Conservation (phyloP, 805 yeast genomes). For the Ogataea nonfermentans region DNA sequence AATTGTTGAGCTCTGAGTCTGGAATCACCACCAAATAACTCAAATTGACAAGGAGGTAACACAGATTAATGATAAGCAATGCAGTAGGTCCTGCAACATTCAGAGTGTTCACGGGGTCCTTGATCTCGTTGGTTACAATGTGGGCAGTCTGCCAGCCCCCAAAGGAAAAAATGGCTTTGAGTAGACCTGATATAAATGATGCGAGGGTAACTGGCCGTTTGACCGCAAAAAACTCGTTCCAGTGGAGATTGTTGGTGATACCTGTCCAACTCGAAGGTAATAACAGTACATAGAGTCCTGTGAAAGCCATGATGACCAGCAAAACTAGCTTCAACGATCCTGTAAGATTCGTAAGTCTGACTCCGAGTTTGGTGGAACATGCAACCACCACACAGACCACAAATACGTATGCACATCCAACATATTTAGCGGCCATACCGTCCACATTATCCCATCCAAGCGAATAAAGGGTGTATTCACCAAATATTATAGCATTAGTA, state of each 20-base stretch:
- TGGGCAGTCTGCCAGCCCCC: conserved; percentile 58
- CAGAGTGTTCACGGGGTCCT: conserved; percentile 49
- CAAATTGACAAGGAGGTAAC: conserved; percentile 47
- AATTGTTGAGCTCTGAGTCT: conserved; percentile 40
- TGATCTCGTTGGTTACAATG: conserved; percentile 52
- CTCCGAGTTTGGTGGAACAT: conserved; percentile 56
- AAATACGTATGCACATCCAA: conserved; percentile 42
- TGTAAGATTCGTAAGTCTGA: conserved; percentile 56
- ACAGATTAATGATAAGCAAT: conserved; percentile 39
- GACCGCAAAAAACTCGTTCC: conserved; percentile 29
- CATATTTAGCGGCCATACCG: conserved; percentile 39
- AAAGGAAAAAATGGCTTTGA: conserved; percentile 51
- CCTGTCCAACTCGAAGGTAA: conserved; percentile 45
- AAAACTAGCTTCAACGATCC: conserved; percentile 61
- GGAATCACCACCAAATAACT: conserved; percentile 54
- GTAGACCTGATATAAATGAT: conserved; percentile 47
- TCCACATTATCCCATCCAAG: conserved; percentile 40
- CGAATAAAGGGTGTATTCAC: conserved; percentile 48
- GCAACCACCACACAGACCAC: conserved; percentile 49
- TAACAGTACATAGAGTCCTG: conserved; percentile 57
- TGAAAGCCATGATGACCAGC: conserved; percentile 50
- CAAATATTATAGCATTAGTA: conserved; percentile 52
- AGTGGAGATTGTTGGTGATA: conserved; percentile 42
- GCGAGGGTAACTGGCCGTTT: conserved; percentile 37
- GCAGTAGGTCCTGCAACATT: conserved; percentile 54